These are phyloP conservation scores for Hyaloscypha finlandica DNA, from an alignment of 495 filamentous ascomycete species.

Conservation along the genomic window DNA sequence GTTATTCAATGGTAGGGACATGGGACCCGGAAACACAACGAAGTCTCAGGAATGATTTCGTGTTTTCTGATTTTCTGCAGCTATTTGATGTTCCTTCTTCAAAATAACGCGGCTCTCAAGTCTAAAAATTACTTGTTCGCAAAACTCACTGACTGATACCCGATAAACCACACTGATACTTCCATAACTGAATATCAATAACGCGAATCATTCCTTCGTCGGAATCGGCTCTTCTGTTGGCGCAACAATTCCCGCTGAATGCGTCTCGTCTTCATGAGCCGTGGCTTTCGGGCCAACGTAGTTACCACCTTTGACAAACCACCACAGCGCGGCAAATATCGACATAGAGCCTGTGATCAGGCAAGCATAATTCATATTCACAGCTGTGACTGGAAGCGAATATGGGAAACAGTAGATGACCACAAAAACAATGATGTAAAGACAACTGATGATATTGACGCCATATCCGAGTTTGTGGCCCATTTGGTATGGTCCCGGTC, in stretches of 20 bases:
- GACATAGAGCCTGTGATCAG: conserved; percentile 24
- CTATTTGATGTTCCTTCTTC: neutral
- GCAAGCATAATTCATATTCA: conserved; percentile 56
- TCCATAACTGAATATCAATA: neutral
- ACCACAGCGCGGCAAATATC: conserved; percentile 21
- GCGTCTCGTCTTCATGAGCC: neutral
- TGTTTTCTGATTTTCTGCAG: too few relatives aligned
- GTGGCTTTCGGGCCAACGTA: conserved; percentile 27
- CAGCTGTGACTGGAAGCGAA: conserved; percentile 46
- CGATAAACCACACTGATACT: neutral
- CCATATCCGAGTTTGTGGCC: conserved; percentile 49
- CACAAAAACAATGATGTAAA: conserved; percentile 63
- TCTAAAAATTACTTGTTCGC: neutral
- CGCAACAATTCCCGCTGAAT: neutral
- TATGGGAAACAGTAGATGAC: conserved; percentile 70
- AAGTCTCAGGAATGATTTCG: too few relatives aligned
- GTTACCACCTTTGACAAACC: conserved; percentile 20
- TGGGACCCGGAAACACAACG: neutral
- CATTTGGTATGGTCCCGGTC: conserved; percentile 63
- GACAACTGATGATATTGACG: conserved; percentile 54
- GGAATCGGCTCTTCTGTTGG: neutral
- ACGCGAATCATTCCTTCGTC: neutral
- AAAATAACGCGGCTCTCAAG: neutral
- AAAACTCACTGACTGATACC: neutral
- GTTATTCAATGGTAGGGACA: conserved; percentile 11